These are phyloP conservation scores for Parietaria judaica DNA, from an alignment of 306 rosid species.

Conservation along the genomic window DNA sequence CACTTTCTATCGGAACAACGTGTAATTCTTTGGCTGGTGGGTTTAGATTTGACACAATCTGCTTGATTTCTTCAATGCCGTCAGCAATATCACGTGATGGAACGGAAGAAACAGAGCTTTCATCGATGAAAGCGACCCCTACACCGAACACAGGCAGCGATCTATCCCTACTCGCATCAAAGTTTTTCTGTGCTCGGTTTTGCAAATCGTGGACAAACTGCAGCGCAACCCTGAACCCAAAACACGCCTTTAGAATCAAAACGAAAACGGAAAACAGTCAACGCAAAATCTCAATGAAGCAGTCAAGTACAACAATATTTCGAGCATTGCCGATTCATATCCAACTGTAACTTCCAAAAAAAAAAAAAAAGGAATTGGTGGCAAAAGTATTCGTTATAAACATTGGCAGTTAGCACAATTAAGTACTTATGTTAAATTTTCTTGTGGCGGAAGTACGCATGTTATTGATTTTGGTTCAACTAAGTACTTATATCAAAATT, in stretches of 20 bases:
- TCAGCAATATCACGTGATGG: constrained; percentile 34
- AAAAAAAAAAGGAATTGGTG: no score
- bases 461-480: no score
- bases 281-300: not conserved
- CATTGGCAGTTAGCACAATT: no score
- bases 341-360: no score
- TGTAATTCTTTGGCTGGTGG: constrained; percentile 61
- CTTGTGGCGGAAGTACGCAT: no score
- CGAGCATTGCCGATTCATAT: no score
- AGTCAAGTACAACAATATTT: no score
- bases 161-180: constrained; percentile 82
- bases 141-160: constrained; percentile 81
- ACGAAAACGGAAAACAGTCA: not conserved
- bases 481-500: no score
- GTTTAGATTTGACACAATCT: constrained; percentile 43
- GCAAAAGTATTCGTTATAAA: no score
- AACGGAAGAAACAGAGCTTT: constrained; percentile 37
- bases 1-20: constrained; percentile 55
- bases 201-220: constrained; percentile 90
- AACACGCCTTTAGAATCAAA: not conserved
- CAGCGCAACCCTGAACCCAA: constrained; percentile 58
- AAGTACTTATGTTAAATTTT: no score
- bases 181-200: constrained; percentile 62
- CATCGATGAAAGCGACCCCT: constrained; percentile 80
- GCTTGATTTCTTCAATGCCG: constrained; percentile 35